Evolutionary conservation across 1,284 basidiomycete species (phyloP).

Genomic region (Mycena sp.): DNA sequence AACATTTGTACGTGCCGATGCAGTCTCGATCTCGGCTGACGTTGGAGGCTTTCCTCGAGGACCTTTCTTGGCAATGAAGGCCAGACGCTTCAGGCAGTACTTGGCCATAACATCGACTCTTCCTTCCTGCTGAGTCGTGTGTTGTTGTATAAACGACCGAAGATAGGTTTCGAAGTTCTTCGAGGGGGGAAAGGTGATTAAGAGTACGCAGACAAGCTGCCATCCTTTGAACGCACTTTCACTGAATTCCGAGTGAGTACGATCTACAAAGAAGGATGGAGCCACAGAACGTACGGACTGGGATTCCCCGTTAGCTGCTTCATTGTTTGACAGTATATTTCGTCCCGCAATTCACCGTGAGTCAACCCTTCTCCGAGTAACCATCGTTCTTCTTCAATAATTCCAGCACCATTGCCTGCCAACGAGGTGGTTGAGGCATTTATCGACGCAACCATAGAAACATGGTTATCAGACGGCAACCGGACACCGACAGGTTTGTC

Average conservation of each 20-base stretch:
- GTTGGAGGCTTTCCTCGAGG: slow-evolving; percentile 85
- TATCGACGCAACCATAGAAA: slow-evolving; percentile 49
- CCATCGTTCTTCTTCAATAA: slow-evolving; percentile 90
- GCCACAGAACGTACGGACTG: slow-evolving; percentile 60
- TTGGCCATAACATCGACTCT: slow-evolving; percentile 90
- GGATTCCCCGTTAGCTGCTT: slow-evolving; percentile 90
- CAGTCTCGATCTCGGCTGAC: slow-evolving; percentile 86
- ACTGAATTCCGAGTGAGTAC: slow-evolving; percentile 47
- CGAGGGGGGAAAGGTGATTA: slow-evolving; percentile 90
- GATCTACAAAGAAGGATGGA: slow-evolving; percentile 10
- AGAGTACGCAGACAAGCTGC: slow-evolving; percentile 89
- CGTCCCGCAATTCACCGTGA: slow-evolving; percentile 87
- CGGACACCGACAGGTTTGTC: slow-evolving; percentile 63
- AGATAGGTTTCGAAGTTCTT: slow-evolving; percentile 90
- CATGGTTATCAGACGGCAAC: slow-evolving; percentile 49
- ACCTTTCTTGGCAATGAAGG: slow-evolving; percentile 79
- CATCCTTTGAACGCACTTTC: slow-evolving; percentile 90
- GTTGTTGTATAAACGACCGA: slow-evolving; percentile 78
- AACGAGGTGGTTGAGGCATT: slow-evolving; percentile 69
- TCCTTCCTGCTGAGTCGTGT: slow-evolving; percentile 71
- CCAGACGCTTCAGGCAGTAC: slow-evolving; percentile 80
- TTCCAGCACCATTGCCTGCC: slow-evolving; percentile 45
- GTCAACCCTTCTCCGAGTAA: slow-evolving; percentile 80
- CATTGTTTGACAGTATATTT: slow-evolving; percentile 91
- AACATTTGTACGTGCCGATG: slow-evolving; percentile 63